Conservation (phyloP, 305 asterid genomes). For the Andrographis paniculata region DNA sequence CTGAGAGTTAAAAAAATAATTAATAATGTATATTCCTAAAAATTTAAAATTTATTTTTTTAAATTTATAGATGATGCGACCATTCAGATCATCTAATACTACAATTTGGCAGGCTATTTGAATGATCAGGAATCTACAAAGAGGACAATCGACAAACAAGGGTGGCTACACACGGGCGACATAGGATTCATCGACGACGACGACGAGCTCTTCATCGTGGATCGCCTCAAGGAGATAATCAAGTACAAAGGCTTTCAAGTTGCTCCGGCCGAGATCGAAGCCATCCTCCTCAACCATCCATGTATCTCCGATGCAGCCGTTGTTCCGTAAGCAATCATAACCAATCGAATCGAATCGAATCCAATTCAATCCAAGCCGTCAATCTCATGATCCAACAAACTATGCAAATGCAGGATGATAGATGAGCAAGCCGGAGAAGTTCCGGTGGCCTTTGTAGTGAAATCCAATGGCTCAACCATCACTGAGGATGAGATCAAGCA, state of each 20-base stretch:
- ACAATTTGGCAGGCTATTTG: slow-evolving; percentile 43
- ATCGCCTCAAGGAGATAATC: slow-evolving; percentile 70
- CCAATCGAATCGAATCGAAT: no score
- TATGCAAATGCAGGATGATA: slow-evolving; percentile 44
- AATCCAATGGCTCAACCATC: slow-evolving; percentile 31
- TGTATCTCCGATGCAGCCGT: slow-evolving; percentile 72
- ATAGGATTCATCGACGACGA: slow-evolving; percentile 70
- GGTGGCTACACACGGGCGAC: slow-evolving; percentile 89
- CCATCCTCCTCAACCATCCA: slow-evolving; percentile 64
- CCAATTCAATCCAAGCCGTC: no score
- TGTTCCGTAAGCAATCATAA: slow-evolving; percentile 53
- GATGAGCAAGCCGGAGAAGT: slow-evolving; percentile 68
- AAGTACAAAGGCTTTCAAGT: slow-evolving; percentile 91
- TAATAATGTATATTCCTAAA: no score
- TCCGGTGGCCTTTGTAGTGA: slow-evolving; percentile 68
- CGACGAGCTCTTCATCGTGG: slow-evolving; percentile 83
- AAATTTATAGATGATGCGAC: no score
- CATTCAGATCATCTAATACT: neutral
- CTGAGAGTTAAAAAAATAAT: no score
- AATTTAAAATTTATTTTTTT: no score
- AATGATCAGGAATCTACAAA: slow-evolving; percentile 60
- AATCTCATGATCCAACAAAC: no score
- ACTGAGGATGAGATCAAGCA: slow-evolving; percentile 59
- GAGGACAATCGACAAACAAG: slow-evolving; percentile 61
- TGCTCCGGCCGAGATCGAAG: slow-evolving; percentile 92